Conservation (phyloP, 805 yeast genomes). For the Monosporozyma servazzii region DNA sequence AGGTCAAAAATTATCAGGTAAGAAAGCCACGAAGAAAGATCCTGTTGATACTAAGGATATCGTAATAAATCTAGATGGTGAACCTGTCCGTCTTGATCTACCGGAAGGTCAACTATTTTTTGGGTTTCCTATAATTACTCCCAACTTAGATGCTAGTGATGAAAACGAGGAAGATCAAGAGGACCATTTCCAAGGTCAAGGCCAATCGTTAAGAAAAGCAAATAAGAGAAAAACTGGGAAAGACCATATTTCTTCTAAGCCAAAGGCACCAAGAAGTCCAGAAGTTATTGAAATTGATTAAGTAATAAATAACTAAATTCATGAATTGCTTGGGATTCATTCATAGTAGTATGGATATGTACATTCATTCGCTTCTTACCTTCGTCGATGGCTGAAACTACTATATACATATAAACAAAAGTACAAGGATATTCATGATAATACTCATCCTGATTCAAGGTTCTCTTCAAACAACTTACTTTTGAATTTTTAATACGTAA, state of each 20-base stretch:
- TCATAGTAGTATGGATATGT: neutral
- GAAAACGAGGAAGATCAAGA: conserved; percentile 14
- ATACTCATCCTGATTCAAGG: neutral
- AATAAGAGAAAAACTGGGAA: conserved; percentile 58
- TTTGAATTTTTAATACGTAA: neutral
- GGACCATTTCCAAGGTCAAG: conserved; percentile 49
- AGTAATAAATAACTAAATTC: neutral
- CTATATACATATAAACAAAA: no score
- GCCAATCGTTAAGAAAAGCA: conserved; percentile 65
- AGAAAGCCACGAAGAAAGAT: conserved; percentile 12
- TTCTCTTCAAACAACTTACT: neutral
- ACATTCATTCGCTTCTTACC: neutral
- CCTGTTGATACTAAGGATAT: conserved; percentile 26
- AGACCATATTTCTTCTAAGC: conserved; percentile 45
- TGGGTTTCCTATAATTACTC: conserved; percentile 70
- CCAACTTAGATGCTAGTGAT: conserved; percentile 32
- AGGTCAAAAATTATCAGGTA: conserved; percentile 69
- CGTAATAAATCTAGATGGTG: conserved; percentile 45
- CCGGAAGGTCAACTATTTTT: conserved; percentile 86
- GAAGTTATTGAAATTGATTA: conserved; percentile 75
- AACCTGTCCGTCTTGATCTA: conserved; percentile 61
- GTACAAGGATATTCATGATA: neutral
- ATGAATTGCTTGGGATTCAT: neutral
- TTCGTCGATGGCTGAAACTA: neutral
- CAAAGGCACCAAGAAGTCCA: conserved; percentile 56